Evolutionary conservation across 164 flowering plant species (phyloP), one percentile per base, ranked within the genome.

Genomic region (Stephania japonica): DNA sequence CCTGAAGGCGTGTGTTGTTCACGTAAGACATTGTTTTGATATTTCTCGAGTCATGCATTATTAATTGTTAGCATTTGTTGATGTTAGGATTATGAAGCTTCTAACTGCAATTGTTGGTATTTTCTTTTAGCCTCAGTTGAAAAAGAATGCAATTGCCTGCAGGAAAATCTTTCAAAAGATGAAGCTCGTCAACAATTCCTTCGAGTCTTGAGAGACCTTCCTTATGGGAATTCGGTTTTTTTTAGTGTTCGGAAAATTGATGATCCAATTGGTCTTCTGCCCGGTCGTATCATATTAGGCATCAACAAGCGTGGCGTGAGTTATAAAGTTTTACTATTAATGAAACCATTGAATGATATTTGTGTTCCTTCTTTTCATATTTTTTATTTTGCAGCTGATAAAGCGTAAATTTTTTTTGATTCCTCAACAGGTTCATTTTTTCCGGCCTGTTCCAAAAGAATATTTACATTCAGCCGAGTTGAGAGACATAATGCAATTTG

Each of bases 401-500:
- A 59, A 59, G 23, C 25, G 75, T 79, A 41, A 43, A 43, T 2
- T 75, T 67, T 72, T 24, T 41, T 74, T 78, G 59, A 61, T 44
- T 26, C 47, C 50, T 71, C 61, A 50, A 9, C 76, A 96, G 99
- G 97, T 96, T 82, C 99, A 96, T 81, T 96, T 96, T 83, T 96
- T 96, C 73, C 98, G 99, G 47, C 99, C 99, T 7, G 98, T 96
- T 83, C 99, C 99, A 64, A 96, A 96, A 79, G 99, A 96, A 75
- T 96, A 96, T 83, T 75, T 96, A 70, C 99, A 96, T 81, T 96
- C 99, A 49, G 97, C 98, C 47, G 99, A 96, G 75, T 73, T 96
- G n/a, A 87, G 99, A 75, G 99, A 96, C 80, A 96, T 96, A 74
- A 96, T 96, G 99, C 99, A 96, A 77, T 96, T 96, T 77, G 99